Evolutionary conservation across 2,329 filamentous ascomycete species (phyloP).

Genomic region (Arthrobotrys iridis): DNA sequence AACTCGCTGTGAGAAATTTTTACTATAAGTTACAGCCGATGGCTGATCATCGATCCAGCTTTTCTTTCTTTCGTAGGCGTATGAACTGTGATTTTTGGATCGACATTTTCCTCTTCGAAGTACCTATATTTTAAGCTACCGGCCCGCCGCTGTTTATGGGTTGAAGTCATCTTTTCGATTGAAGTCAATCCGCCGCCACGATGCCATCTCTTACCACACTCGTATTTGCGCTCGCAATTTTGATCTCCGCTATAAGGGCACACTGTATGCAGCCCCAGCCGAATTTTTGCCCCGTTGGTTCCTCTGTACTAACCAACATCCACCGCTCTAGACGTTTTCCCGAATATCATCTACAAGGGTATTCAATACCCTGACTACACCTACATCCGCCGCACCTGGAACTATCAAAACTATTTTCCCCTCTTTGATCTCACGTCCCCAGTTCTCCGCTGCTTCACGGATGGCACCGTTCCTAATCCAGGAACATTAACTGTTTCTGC

Average conservation of each 20-base stretch:
- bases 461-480: slow-evolving; percentile 61
- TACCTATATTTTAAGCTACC: too few species aligned
- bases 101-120: too few species aligned
- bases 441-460: slow-evolving; percentile 64
- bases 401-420: slow-evolving; percentile 62
- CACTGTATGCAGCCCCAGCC: slow-evolving; percentile 27
- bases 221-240: slow-evolving; percentile 40
- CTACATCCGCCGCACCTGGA: slow-evolving; percentile 64
- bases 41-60: too few species aligned
- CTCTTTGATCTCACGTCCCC: slow-evolving; percentile 62
- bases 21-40: too few species aligned
- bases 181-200: background rate
- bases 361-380: slow-evolving; percentile 62
- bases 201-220: background rate
- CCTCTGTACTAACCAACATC: background rate
- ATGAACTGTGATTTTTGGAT: background rate
- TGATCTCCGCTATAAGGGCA: slow-evolving; percentile 33
- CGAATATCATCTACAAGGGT: slow-evolving; percentile 63
- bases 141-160: background rate
- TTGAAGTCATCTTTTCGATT: background rate
- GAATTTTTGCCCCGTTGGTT: too few species aligned
- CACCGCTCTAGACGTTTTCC: slow-evolving; percentile 56
- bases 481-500: slow-evolving; percentile 61
- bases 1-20: background rate
- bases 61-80: background rate